Conservation (phyloP, 2,329 filamentous ascomycete genomes). For the Colletotrichum tropicale region DNA sequence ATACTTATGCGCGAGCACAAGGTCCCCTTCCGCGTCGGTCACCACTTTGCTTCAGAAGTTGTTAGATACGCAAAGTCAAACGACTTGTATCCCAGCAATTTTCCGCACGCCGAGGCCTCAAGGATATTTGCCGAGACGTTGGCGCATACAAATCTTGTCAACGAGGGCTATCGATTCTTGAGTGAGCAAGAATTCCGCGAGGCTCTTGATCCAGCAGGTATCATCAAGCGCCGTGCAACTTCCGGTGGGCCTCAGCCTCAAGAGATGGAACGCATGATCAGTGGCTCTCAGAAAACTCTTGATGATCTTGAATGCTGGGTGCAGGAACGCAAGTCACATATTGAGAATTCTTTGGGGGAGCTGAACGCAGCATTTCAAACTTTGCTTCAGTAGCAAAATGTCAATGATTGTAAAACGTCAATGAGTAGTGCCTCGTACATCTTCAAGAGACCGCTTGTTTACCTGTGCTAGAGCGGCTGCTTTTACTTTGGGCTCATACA, state of each 20-base stretch:
- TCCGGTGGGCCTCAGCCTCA: conserved; percentile 4
- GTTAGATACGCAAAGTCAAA: conserved; percentile 1
- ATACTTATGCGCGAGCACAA: conserved; percentile 2
- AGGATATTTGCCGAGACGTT: neutral
- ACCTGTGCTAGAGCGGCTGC: neutral
- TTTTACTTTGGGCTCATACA: neutral
- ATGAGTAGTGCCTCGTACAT: neutral
- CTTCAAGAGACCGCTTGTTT: neutral
- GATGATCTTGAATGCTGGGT: neutral
- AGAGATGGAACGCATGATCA: conserved; percentile 13
- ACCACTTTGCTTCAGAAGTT: conserved; percentile 15
- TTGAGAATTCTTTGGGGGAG: neutral
- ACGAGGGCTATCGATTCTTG: neutral
- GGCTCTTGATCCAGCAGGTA: neutral
- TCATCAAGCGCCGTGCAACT: conserved; percentile 1
- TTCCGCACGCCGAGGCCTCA: neutral
- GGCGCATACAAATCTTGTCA: neutral
- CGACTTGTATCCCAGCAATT: neutral
- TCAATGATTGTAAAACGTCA: accelerated
- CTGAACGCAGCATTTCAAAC: neutral
- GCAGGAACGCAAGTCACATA: neutral
- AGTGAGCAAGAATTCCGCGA: neutral
- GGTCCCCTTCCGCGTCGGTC: conserved; percentile 11
- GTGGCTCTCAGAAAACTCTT: neutral
- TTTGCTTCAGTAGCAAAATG: neutral